Percentiles rank a stretch among this genome's conserved stretches.
Evolutionary conservation across 257 asterid genomes (phyloP).

Genomic region (Solanum boliviense): DNA sequence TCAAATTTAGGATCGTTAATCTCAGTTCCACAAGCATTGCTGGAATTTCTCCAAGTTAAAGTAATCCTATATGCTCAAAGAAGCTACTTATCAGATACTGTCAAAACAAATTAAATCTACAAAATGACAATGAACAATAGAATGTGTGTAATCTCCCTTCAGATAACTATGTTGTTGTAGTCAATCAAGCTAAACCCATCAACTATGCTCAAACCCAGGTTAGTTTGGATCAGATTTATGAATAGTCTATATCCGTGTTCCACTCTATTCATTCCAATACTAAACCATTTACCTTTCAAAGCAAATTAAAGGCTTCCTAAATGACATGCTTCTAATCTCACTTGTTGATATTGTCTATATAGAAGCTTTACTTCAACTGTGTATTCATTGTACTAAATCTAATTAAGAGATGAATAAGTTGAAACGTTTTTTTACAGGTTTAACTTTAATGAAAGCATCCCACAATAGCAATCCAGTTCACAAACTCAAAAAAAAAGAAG

Average conservation of each 20-base stretch:
- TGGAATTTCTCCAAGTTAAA: too few relatives aligned
- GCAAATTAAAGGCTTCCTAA: not conserved
- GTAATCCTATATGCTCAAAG: too few relatives aligned
- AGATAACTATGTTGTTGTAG: not conserved
- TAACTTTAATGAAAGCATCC: not conserved
- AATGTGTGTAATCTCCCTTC: not conserved
- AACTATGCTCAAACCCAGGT: not conserved
- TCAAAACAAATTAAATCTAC: too few relatives aligned
- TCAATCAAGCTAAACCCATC: not conserved
- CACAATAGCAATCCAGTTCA: not conserved
- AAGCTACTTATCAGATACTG: too few relatives aligned
- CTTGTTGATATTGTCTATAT: not conserved
- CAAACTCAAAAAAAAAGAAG: not conserved
- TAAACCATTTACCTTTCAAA: not conserved
- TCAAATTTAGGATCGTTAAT: too few relatives aligned
- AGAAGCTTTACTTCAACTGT: not conserved
- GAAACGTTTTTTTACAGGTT: not conserved
- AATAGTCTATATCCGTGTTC: not conserved
- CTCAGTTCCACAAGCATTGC: too few relatives aligned
- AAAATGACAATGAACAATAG: too few relatives aligned
- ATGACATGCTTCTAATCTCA: not conserved
- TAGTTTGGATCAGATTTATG: not conserved
- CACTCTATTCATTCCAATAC: not conserved
- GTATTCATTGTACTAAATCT: not conserved
- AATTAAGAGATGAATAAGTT: not conserved